Conservation (phyloP, 441 rosid species). For the Arabidopsis hybrid region DNA sequence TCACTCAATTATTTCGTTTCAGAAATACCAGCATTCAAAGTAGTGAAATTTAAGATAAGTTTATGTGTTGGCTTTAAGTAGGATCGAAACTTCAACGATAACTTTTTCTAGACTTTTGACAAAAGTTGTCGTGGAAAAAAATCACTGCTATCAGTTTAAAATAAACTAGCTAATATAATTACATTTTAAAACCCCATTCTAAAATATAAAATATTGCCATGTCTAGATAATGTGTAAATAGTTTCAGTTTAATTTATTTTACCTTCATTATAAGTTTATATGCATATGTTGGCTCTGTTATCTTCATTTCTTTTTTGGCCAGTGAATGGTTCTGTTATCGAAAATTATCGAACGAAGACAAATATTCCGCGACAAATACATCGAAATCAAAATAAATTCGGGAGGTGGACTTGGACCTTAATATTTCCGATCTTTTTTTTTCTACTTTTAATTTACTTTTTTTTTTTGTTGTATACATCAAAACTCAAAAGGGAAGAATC, state of each 20-base stretch:
- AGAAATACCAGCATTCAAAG: constrained; percentile 33
- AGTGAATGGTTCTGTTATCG: constrained; percentile 13
- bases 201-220: neutral
- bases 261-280: neutral
- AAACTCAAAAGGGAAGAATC: constrained; percentile 20
- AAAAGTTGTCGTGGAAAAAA: constrained; percentile 23
- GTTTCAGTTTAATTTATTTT: neutral
- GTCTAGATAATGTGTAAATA: neutral
- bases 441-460: neutral
- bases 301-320: neutral
- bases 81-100: constrained; percentile 39
- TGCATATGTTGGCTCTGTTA: neutral
- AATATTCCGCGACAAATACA: constrained; percentile 39
- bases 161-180: constrained; percentile 1
- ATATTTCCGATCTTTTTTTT: constrained; percentile 11
- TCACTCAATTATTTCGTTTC: constrained; percentile 25
- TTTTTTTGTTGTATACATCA: neutral
- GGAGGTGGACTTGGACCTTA: constrained; percentile 34
- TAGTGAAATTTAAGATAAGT: constrained; percentile 37
- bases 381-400: constrained; percentile 33
- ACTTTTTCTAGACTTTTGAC: constrained; percentile 33
- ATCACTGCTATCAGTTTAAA: constrained; percentile 13
- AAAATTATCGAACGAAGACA: constrained; percentile 23
- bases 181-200: neutral
- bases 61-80: constrained; percentile 40